phyloP scores from a whole-genome alignment of 1,139 yeast genomes.

The Yamadazyma siamensis region DNA sequence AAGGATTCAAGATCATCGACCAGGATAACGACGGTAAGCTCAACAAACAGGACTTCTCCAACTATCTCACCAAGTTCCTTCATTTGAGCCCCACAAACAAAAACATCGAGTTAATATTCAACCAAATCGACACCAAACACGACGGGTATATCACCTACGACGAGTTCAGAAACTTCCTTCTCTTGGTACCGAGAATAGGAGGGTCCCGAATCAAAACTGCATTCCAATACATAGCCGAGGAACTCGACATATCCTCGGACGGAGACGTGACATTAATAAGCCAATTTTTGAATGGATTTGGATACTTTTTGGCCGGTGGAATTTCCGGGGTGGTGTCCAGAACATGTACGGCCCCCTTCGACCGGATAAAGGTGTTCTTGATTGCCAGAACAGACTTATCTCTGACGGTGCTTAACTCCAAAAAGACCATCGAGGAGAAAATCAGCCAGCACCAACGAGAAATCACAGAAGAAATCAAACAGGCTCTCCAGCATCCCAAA shows the following conservation, averaged over 20 bases:
- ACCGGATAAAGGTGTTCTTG: conserved; percentile 85
- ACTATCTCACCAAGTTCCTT: conserved; percentile 54
- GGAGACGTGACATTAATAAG: conserved; percentile 86
- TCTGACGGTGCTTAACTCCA: conserved; percentile 63
- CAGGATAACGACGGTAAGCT: conserved; percentile 73
- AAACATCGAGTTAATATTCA: conserved; percentile 58
- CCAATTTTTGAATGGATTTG: conserved; percentile 79
- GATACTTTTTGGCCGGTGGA: conserved; percentile 93
- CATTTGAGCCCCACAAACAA: conserved; percentile 52
- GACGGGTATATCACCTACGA: conserved; percentile 78
- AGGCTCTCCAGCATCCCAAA: conserved; percentile 20
- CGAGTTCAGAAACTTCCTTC: conserved; percentile 78
- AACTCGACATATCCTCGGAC: conserved; percentile 76
- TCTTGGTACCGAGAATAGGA: conserved; percentile 74
- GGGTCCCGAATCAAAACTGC: conserved; percentile 79
- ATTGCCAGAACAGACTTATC: conserved; percentile 87
- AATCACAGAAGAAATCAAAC: conserved; percentile 28
- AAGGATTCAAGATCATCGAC: conserved; percentile 71
- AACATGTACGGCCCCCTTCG: conserved; percentile 96
- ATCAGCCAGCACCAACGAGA: conserved; percentile 30
- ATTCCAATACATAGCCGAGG: conserved; percentile 75
- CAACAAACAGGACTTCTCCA: conserved; percentile 60
- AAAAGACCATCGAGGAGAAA: conserved; percentile 44
- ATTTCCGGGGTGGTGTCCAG: conserved; percentile 95
- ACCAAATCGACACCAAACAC: conserved; percentile 54